Conservation (phyloP, 345 rosid species). For the Salix suchowensis region DNA sequence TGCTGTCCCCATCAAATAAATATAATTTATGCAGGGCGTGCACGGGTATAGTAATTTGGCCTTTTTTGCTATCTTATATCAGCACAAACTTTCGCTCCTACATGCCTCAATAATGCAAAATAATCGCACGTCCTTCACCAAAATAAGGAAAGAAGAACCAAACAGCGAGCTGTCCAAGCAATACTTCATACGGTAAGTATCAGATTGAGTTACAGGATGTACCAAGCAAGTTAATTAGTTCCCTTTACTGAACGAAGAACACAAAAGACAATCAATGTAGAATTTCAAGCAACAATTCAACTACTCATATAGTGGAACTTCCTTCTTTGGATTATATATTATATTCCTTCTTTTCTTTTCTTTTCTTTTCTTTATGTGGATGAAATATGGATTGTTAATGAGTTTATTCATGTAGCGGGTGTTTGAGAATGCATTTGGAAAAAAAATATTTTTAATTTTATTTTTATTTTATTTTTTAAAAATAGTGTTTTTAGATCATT, state of each 20-base stretch:
- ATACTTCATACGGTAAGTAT: constrained; percentile 5
- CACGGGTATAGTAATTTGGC: constrained; percentile 15
- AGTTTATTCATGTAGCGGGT: neutral
- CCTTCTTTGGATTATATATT: neutral
- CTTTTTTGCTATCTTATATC: constrained; percentile 9
- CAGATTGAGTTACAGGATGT: neutral
- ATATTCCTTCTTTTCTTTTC: neutral
- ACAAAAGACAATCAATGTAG: neutral
- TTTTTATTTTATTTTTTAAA: too few relatives aligned
- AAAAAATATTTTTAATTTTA: too few relatives aligned
- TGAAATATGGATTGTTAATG: neutral
- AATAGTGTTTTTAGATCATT: too few relatives aligned
- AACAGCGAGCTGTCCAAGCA: constrained; percentile 9
- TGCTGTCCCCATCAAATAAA: constrained; percentile 21
- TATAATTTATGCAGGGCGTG: constrained; percentile 6
- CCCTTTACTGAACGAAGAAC: neutral
- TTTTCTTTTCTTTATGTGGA: neutral
- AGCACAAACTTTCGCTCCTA: neutral
- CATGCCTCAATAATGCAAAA: constrained; percentile 13
- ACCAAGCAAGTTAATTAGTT: neutral
- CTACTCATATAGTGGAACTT: neutral
- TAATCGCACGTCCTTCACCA: constrained; percentile 11
- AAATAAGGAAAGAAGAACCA: constrained; percentile 13
- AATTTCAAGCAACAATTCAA: neutral
- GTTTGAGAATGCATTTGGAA: too few relatives aligned